These are phyloP conservation scores for Botrytis tulipae DNA, from an alignment of 2,329 filamentous ascomycete species.

Conservation along the genomic window DNA sequence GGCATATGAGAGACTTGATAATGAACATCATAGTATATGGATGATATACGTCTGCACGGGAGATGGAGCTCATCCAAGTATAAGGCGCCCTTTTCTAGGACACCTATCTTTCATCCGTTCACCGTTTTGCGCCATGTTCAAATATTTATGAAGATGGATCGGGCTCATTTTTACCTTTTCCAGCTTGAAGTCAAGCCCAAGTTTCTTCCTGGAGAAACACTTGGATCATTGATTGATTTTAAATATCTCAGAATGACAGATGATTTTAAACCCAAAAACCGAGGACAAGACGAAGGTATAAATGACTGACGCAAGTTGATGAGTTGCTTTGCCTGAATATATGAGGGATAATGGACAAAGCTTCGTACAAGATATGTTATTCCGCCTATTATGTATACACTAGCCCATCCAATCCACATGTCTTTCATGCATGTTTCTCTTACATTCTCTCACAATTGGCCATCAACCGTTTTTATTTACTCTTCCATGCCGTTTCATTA, in stretches of 20 bases:
- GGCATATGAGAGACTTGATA: neutral
- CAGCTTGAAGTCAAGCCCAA: neutral
- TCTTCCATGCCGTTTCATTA: neutral
- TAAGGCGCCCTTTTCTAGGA: too few relatives aligned
- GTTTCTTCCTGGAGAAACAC: neutral
- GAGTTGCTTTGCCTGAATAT: neutral
- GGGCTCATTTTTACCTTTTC: neutral
- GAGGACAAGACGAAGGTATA: neutral
- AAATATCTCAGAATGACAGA: neutral
- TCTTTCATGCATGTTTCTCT: neutral
- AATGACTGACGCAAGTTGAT: neutral
- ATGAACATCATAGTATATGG: neutral
- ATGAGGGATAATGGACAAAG: neutral
- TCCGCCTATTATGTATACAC: neutral
- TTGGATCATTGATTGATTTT: neutral
- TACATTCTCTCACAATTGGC: neutral
- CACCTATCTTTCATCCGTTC: neutral
- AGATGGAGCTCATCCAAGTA: neutral
- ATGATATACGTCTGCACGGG: neutral
- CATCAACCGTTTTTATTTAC: too few relatives aligned
- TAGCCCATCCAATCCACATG: neutral
- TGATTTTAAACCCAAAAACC: neutral
- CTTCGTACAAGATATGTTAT: neutral
- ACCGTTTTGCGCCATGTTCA: neutral
- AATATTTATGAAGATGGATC: neutral